Evolutionary conservation across 257 asterid genomes (phyloP), one percentile per base, ranked within the genome.

Genomic region (Solanum acaule): DNA sequence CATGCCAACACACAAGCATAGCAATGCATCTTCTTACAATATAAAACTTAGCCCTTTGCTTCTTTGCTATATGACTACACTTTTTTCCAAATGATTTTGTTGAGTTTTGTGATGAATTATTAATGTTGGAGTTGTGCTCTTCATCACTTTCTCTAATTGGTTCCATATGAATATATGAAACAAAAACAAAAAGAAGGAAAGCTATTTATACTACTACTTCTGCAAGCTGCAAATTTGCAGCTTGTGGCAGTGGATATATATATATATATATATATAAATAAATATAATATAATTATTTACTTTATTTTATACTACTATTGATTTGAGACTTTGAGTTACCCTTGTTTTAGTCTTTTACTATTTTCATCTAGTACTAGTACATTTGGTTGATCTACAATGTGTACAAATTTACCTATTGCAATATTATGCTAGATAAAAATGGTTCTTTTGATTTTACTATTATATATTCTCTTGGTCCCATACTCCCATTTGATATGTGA

Each of bases 1-100:
- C 98, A 49, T 88, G 96, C 98, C 98, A 95, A 90, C 98, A 81
- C 67, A 81, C 86, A 81, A 81, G 86, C 86, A 81, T 81, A 46
- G 86, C 86, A 4, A 81, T 81, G 11, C 86, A 81, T 81, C 86
- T 81, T 46, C 86, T 46, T 9, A 81, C 86, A 46, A 81, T 81
- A 6, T 81, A 81, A 81, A 81, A 81, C 86, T 81, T 81, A 46
- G 86, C 86, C 42, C 86, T 81, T 81, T 81, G 86, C 25, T 81
- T 81, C 68, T 81, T 81, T 81, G 86, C 70, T 46, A 81, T 81
- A 81, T 81, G 86, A 18, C 86, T 81, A 49, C 68, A 81, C 25
- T 46, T 81, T 14, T 81, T 81, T 81, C 86, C 86, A 81, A 81
- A 81, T 49, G 86, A 81, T 46, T 81, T 81, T 79, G 85, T 25